Evolutionary conservation across 768 basidiomycete species (phyloP).

Genomic region (Podaxis sp.): DNA sequence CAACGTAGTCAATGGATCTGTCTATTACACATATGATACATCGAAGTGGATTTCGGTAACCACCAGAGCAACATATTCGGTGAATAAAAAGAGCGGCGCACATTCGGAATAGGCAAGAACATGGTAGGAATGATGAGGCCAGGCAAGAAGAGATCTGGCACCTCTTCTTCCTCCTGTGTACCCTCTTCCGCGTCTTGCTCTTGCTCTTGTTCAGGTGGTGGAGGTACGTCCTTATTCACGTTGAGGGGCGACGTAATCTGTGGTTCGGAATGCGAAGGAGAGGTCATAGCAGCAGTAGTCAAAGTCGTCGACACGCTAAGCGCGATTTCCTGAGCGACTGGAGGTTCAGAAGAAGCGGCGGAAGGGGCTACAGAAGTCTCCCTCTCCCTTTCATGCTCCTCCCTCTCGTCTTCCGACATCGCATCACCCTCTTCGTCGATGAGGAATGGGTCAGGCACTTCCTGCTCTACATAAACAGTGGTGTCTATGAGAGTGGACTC

Average conservation of each 20-base stretch:
- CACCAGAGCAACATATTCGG: conserved; percentile 58
- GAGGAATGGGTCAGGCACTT: conserved; percentile 61
- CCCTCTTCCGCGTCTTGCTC: conserved; percentile 35
- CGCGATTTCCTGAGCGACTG: conserved; percentile 39
- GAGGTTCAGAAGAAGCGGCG: conserved; percentile 33
- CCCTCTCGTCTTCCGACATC: conserved; percentile 38
- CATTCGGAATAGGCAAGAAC: conserved; percentile 89
- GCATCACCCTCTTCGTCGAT: conserved; percentile 54
- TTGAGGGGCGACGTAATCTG: conserved; percentile 29
- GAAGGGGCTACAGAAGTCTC: conserved; percentile 30
- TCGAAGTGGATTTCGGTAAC: conserved; percentile 50
- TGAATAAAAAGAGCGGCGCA: conserved; percentile 55
- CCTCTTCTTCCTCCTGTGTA: conserved; percentile 30
- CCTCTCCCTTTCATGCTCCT: conserved; percentile 16
- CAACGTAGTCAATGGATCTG: conserved; percentile 79
- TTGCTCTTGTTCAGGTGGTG: conserved; percentile 28
- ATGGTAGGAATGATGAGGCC: conserved; percentile 71
- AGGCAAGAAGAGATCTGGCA: conserved; percentile 64
- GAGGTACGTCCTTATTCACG: conserved; percentile 56
- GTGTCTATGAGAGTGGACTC: conserved; percentile 14
- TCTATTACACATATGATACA: conserved; percentile 59
- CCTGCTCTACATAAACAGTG: conserved; percentile 39
- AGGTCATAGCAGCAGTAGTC: conserved; percentile 22
- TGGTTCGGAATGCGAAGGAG: conserved; percentile 22
- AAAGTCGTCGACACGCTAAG: conserved; percentile 30